A percentile compares a stretch with the other conserved stretches of the same genome.
Conservation (phyloP, 2,329 filamentous ascomycete genomes). For the Colletotrichum kahawae region DNA sequence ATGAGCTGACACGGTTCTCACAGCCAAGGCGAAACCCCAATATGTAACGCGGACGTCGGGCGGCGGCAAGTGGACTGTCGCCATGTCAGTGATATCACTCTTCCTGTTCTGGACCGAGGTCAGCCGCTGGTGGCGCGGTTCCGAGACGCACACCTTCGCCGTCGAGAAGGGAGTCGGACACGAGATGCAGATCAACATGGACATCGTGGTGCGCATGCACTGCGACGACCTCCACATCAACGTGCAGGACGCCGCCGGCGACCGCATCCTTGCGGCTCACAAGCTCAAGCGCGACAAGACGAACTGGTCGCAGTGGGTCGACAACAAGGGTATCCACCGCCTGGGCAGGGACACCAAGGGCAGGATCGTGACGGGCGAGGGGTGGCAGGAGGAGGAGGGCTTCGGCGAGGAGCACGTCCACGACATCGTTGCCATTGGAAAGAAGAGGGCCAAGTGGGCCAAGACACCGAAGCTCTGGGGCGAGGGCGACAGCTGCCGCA, state of each 20-base stretch:
- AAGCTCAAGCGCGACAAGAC: constrained; percentile 79
- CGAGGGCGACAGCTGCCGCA: constrained; percentile 76
- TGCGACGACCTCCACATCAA: constrained; percentile 93
- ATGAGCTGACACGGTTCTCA: constrained; percentile 24
- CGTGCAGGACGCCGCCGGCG: constrained; percentile 93
- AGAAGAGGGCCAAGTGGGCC: constrained; percentile 68
- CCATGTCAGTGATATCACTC: constrained; percentile 76
- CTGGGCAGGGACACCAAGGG: constrained; percentile 62
- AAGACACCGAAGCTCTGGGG: constrained; percentile 76
- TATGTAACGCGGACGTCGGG: constrained; percentile 85
- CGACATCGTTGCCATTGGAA: constrained; percentile 80
- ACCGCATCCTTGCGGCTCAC: constrained; percentile 83
- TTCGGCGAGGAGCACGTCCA: constrained; percentile 85
- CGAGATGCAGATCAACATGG: constrained; percentile 91
- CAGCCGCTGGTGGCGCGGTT: constrained; percentile 80
- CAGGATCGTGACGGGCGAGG: constrained; percentile 59
- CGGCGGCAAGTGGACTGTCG: constrained; percentile 92
- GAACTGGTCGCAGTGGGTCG: constrained; percentile 81
- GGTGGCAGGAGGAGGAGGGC: constrained; percentile 70
- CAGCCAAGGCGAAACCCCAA: constrained; percentile 94
- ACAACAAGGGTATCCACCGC: constrained; percentile 68
- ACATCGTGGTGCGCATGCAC: constrained; percentile 88
- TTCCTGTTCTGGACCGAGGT: constrained; percentile 82
- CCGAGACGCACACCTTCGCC: constrained; percentile 86
- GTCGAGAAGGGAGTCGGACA: constrained; percentile 92